Evolutionary conservation across 495 filamentous ascomycete genomes (phyloP).

Genomic region (Penicillium bovifimosum): DNA sequence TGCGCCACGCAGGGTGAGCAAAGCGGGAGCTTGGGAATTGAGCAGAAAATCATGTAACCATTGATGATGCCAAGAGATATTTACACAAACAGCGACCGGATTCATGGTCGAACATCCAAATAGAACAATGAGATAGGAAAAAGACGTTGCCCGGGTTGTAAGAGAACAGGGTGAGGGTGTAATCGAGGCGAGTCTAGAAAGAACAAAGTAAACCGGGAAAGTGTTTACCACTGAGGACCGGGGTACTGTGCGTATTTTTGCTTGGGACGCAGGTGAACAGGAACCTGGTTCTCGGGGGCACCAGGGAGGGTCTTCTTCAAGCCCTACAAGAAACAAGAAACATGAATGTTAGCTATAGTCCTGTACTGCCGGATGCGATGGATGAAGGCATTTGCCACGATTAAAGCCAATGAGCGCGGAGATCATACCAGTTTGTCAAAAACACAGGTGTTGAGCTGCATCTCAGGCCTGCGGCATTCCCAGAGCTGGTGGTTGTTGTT

Average conservation of each 20-base stretch:
- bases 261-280: conserved; percentile 74
- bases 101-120: conserved; percentile 21
- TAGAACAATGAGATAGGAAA: conserved; percentile 18
- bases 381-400: neutral
- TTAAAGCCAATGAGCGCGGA: neutral
- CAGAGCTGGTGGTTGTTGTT: conserved; percentile 95
- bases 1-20: neutral
- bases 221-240: conserved; percentile 39
- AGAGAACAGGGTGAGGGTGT: conserved; percentile 6
- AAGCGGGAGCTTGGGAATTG: neutral
- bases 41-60: conserved; percentile 29
- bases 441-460: conserved; percentile 84
- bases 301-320: conserved; percentile 88
- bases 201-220: conserved; percentile 7
- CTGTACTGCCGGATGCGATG: neutral
- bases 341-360: conserved; percentile 4
- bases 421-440: conserved; percentile 85
- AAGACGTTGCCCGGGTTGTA: conserved; percentile 17
- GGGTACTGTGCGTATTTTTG: conserved; percentile 63
- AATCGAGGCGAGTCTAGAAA: conserved; percentile 8
- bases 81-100: conserved; percentile 35
- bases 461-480: conserved; percentile 76
- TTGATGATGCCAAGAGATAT: conserved; percentile 45
- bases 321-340: conserved; percentile 48
- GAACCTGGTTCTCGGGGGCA: conserved; percentile 66